phyloP scores from a whole-genome alignment of 805 yeast genomes.

The Phaffomyces antillensis region DNA sequence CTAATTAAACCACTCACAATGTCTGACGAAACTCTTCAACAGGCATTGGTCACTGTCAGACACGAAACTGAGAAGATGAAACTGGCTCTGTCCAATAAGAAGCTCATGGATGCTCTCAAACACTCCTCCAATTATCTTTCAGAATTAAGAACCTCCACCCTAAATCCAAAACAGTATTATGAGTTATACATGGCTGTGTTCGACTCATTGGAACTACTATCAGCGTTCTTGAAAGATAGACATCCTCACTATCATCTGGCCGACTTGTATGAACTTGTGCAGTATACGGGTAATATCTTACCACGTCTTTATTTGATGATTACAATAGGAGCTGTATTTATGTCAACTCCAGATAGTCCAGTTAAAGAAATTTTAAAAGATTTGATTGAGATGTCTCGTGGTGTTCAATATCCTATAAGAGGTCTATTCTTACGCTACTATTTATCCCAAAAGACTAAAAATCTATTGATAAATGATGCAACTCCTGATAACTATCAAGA shows the following conservation, averaged over 20 bases:
- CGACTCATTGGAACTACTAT: constrained; percentile 69
- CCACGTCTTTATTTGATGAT: constrained; percentile 93
- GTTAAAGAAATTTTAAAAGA: constrained; percentile 83
- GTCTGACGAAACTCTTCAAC: constrained; percentile 4
- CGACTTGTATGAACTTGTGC: constrained; percentile 89
- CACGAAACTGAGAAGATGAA: constrained; percentile 6
- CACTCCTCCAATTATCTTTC: constrained; percentile 78
- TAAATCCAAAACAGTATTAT: constrained; percentile 88
- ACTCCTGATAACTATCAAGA: constrained; percentile 38
- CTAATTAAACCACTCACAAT: not conserved
- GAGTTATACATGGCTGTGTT: constrained; percentile 80
- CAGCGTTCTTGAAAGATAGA: constrained; percentile 55
- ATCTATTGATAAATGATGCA: constrained; percentile 18
- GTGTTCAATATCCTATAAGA: constrained; percentile 91
- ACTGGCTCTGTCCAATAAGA: constrained; percentile 26
- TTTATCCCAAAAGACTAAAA: constrained; percentile 73
- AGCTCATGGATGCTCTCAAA: constrained; percentile 80
- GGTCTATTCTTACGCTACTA: constrained; percentile 89
- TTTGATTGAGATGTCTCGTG: constrained; percentile 96
- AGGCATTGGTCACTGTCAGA: constrained; percentile 5
- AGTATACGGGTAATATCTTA: constrained; percentile 87
- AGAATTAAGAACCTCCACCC: constrained; percentile 68
- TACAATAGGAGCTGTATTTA: constrained; percentile 86
- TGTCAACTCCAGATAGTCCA: constrained; percentile 73
- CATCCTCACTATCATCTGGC: constrained; percentile 71